Conservation (phyloP, 805 yeast genomes). For the Hanseniaspora taiwanica region DNA sequence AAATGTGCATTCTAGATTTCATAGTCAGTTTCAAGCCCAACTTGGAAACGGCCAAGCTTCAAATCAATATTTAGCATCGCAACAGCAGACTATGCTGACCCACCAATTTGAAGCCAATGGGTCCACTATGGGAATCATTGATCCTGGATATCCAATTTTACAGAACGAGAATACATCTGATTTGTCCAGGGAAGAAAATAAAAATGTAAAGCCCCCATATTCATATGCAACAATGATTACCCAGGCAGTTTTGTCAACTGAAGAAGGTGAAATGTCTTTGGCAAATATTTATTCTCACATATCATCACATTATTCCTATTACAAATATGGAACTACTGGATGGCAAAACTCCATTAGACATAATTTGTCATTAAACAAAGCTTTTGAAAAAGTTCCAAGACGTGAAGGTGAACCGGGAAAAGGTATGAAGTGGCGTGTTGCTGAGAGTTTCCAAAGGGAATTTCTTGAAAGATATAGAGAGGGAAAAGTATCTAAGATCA, state of each 20-base stretch:
- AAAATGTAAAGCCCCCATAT: conserved; percentile 87
- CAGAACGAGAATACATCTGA: conserved; percentile 25
- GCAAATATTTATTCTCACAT: conserved; percentile 92
- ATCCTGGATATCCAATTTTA: conserved; percentile 6
- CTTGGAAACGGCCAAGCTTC: not conserved
- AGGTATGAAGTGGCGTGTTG: conserved; percentile 98
- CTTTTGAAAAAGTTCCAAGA: conserved; percentile 94
- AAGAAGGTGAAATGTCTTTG: conserved; percentile 77
- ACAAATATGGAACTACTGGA: conserved; percentile 83
- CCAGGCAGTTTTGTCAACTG: conserved; percentile 82
- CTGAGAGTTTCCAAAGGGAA: conserved; percentile 72
- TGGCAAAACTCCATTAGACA: conserved; percentile 99
- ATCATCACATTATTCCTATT: conserved; percentile 75
- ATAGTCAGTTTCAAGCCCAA: not conserved
- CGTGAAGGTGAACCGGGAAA: conserved; percentile 95
- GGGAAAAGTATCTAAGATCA: conserved; percentile 60
- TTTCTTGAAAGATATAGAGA: conserved; percentile 67
- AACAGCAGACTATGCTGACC: not conserved
- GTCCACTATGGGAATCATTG: conserved; percentile 3
- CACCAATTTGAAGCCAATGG: not conserved
- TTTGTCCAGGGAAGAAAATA: conserved; percentile 78
- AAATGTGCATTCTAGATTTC: too few relatives aligned
- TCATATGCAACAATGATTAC: conserved; percentile 98
- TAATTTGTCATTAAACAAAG: conserved; percentile 85
- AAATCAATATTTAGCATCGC: not conserved